Percentiles rank a stretch among this genome's conserved stretches.
Evolutionary conservation across 129 eudicot species (phyloP).

Genomic region (Smallanthus sonchifolius): DNA sequence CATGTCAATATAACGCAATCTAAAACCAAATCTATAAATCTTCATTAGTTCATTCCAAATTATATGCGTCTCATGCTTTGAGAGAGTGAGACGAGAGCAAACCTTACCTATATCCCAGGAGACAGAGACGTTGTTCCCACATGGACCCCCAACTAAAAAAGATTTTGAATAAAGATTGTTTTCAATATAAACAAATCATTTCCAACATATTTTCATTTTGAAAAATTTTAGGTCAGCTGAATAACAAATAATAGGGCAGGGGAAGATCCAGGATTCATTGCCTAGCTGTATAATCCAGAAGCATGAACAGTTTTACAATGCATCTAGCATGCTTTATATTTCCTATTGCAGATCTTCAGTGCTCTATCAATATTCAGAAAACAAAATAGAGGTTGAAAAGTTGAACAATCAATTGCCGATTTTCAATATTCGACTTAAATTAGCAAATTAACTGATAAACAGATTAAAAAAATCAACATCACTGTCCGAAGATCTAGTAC

Average conservation of each 20-base stretch:
- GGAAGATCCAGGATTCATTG: too few species aligned
- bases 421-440: neutral
- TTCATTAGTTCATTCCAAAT: too few species aligned
- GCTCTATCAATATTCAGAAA: neutral
- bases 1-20: neutral
- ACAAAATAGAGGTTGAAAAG: neutral
- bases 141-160: too few species aligned
- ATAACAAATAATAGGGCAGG: neutral
- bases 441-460: neutral
- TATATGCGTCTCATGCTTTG: too few species aligned
- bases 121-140: too few species aligned
- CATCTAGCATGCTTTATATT: neutral
- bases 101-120: neutral
- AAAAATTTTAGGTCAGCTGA: neutral
- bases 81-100: too few species aligned
- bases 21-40: neutral
- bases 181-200: neutral
- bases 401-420: neutral
- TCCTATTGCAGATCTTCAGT: slow-evolving; percentile 14
- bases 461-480: neutral
- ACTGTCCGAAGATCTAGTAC: slow-evolving; percentile 7
- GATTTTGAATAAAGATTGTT: neutral
- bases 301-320: neutral
- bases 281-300: too few species aligned
- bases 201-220: neutral